Percentiles rank a stretch among this genome's conserved stretches.
phyloP scores from a whole-genome alignment of 192 early-diverging fungal species.

The Chytriomyces sp. region DNA sequence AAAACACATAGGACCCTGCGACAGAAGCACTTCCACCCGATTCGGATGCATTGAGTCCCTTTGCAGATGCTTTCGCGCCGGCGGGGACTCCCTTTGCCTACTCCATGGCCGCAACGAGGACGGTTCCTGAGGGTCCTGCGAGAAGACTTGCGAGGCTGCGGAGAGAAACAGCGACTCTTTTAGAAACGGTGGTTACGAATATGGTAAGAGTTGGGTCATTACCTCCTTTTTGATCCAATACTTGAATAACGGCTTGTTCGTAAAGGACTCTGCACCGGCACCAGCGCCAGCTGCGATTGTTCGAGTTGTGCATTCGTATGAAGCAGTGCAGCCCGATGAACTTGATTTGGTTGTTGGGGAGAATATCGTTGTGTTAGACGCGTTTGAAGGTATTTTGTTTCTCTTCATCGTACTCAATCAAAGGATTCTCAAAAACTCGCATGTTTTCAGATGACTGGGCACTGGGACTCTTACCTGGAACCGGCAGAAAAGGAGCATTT shows the following conservation, averaged over 20 bases:
- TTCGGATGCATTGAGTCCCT: not conserved
- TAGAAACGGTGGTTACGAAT: not conserved
- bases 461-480: slow-evolving; percentile 26
- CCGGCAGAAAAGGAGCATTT: slow-evolving; percentile 41
- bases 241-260: too few relatives aligned
- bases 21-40: not conserved
- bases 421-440: slow-evolving; percentile 22
- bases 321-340: slow-evolving; percentile 37
- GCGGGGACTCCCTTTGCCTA: not conserved
- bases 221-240: too few relatives aligned
- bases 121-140: not conserved
- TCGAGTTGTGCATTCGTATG: slow-evolving; percentile 43
- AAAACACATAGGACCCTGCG: not conserved
- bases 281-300: not conserved
- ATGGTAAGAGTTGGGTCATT: not conserved
- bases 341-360: slow-evolving; percentile 33
- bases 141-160: not conserved
- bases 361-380: slow-evolving; percentile 37
- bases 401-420: not conserved
- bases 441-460: slow-evolving; percentile 46
- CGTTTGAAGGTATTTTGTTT: slow-evolving; percentile 35
- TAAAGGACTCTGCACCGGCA: not conserved
- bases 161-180: not conserved
- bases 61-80: not conserved
- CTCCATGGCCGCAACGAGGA: not conserved